phyloP scores from a whole-genome alignment of 768 basidiomycete species.

The Rhodocollybia butyracea region DNA sequence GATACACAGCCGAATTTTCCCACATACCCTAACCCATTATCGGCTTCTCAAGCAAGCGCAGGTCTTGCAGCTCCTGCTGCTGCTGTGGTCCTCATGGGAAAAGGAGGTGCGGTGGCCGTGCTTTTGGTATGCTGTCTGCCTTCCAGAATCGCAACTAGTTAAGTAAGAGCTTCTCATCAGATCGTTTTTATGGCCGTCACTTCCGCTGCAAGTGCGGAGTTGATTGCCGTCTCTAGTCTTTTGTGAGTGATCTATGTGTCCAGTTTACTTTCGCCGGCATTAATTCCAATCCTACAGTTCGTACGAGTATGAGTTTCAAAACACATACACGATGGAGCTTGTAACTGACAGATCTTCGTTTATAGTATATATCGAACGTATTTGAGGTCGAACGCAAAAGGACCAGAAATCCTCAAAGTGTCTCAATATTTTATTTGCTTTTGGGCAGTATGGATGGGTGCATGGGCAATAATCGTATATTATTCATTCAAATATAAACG shows the following conservation, averaged over 20 bases:
- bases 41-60: slow-evolving; percentile 33
- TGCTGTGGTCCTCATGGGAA: slow-evolving; percentile 43
- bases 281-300: slow-evolving; percentile 26
- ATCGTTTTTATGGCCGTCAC: slow-evolving; percentile 43
- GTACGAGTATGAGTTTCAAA: slow-evolving; percentile 36
- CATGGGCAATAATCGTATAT: slow-evolving; percentile 35
- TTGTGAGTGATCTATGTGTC: slow-evolving; percentile 29
- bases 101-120: slow-evolving; percentile 39
- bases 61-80: slow-evolving; percentile 46
- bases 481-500: background rate
- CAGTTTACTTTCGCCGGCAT: background rate
- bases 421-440: slow-evolving; percentile 39
- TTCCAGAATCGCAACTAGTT: background rate
- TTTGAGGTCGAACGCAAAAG: slow-evolving; percentile 31
- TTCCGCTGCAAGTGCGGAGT: slow-evolving; percentile 41
- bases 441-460: slow-evolving; percentile 43
- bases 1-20: slow-evolving; percentile 44
- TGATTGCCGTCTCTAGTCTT: slow-evolving; percentile 41
- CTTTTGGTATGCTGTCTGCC: slow-evolving; percentile 38
- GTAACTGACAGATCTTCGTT: background rate
- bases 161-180: slow-evolving; percentile 2
- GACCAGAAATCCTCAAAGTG: slow-evolving; percentile 35
- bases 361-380: slow-evolving; percentile 37
- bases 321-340: background rate
- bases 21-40: slow-evolving; percentile 44